Base-by-base conservation (phyloP, 1,284 basidiomycete genomes). In the Ceratobasidium sp. region DNA sequence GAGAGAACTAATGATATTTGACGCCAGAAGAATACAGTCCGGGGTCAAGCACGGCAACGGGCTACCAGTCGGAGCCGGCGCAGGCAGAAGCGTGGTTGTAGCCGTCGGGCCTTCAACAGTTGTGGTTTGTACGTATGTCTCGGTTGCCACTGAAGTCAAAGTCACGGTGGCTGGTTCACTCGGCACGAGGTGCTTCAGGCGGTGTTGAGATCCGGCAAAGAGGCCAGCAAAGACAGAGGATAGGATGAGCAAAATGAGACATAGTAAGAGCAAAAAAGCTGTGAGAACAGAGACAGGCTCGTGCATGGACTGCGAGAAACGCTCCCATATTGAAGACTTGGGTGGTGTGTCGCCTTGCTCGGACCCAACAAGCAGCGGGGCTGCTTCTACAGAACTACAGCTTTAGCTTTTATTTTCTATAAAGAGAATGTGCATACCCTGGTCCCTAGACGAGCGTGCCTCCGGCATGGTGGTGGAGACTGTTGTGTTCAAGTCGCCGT, bases 191-290 rank as follows among this genome's bases (percentile, higher is more conserved):
- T 86, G 86, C 49, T 88, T 88, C 73, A 95, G 85, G 76, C 89
- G 90, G 79, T 91, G 89, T 79, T 95, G 89, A 0, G 92, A 90
- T 6, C 94, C 95, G 30, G 93, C 92, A 81, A 97, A 98, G 6
- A 99, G 85, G 9, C 97, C 97, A 76, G 96, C 90, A 82, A 98
- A 97, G 26, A 95, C 87, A 23, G 93, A 91, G 75, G 89, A 89
- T 63, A 96, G 84, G 44, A 98, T 85, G 8, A 98, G 86, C 70
- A 98, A 85, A 38, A 93, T 78, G 73, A 98, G 86, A 0, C 89
- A 87, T 58, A 93, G 82, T 16, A 90, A 84, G 16, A 94, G 87
- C 0, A 98, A 88, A 70, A 95, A 84, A 82, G 94, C 92, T 73
- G 95, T 92, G 74, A 98, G 86, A n/a, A 89, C 86, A 0, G 94